Evolutionary conservation across 2,329 filamentous ascomycete genomes (phyloP).

Genomic region (Ceratocystis colombiana): DNA sequence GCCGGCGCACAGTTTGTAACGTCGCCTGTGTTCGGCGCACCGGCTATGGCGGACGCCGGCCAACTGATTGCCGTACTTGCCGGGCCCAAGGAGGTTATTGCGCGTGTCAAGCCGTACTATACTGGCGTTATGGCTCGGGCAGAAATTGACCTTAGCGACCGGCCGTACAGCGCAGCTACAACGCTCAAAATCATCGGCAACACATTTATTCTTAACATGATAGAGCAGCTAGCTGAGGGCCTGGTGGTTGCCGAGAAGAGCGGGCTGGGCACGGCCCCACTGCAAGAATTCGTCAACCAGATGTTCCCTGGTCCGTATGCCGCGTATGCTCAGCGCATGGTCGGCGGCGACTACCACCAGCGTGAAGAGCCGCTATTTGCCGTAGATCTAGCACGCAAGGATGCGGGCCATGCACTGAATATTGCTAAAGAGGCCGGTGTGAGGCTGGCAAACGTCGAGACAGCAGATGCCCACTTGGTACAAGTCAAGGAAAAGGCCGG

Average conservation of each 20-base stretch:
- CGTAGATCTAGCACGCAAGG: conserved; percentile 73
- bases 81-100: conserved; percentile 50
- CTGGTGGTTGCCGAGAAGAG: conserved; percentile 70
- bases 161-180: conserved; percentile 58
- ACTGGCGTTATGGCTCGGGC: conserved; percentile 60
- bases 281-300: conserved; percentile 60
- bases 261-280: conserved; percentile 58
- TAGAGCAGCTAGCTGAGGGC: conserved; percentile 68
- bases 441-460: conserved; percentile 53
- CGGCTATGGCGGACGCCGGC: conserved; percentile 59
- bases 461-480: conserved; percentile 58
- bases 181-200: conserved; percentile 78
- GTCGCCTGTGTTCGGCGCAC: conserved; percentile 58
- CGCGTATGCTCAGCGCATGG: conserved; percentile 65
- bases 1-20: conserved; percentile 66
- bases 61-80: conserved; percentile 64
- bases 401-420: conserved; percentile 61
- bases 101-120: conserved; percentile 58
- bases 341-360: conserved; percentile 64
- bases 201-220: conserved; percentile 73
- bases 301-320: conserved; percentile 69
- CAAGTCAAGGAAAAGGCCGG: conserved; percentile 59
- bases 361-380: conserved; percentile 71
- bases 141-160: conserved; percentile 59
- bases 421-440: conserved; percentile 55